Evolutionary conservation across 495 filamentous ascomycete genomes (phyloP).

Genomic region (Stereocaulon alpinum): DNA sequence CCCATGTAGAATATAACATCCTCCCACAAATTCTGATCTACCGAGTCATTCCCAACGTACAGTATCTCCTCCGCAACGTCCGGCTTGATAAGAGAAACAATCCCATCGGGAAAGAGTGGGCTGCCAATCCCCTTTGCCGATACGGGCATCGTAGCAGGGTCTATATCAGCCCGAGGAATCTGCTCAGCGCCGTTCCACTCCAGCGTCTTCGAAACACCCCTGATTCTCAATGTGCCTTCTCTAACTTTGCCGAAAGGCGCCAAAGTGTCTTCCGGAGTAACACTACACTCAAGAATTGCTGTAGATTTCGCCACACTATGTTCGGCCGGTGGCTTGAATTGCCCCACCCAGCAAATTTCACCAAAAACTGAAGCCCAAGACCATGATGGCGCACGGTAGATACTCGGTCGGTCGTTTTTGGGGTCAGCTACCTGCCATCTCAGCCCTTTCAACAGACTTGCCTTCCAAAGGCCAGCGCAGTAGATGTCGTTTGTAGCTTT

Average conservation of each 20-base stretch:
- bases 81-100: background rate
- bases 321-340: background rate
- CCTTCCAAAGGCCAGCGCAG: constrained; percentile 6
- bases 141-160: background rate
- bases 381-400: constrained; percentile 3
- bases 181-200: background rate
- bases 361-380: background rate
- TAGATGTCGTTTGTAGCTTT: background rate
- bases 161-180: background rate
- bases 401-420: background rate
- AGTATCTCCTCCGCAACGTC: background rate
- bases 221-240: background rate
- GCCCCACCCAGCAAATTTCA: background rate
- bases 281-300: background rate
- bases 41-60: background rate
- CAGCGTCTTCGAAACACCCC: background rate
- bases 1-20: background rate
- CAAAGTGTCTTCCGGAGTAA: background rate
- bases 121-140: background rate
- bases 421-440: background rate
- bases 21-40: background rate
- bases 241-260: background rate
- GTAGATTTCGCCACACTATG: background rate
- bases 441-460: background rate
- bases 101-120: background rate